These are phyloP conservation scores for Anthracocystis panici-leucophaei DNA, from an alignment of 1,284 basidiomycete genomes.

Conservation along the genomic window DNA sequence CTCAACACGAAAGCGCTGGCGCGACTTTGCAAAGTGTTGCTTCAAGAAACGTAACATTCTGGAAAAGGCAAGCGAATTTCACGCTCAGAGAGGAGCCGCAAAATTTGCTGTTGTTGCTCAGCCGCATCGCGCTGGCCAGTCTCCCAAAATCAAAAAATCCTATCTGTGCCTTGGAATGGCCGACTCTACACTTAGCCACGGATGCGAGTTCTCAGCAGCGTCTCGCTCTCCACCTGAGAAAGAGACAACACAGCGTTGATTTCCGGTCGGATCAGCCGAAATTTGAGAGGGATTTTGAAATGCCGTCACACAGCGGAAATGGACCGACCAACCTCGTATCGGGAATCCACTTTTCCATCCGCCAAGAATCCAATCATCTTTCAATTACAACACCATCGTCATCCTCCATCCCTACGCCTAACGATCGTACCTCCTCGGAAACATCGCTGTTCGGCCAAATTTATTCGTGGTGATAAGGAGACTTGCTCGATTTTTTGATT, in stretches of 20 bases:
- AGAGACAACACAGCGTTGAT: neutral
- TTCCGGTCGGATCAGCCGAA: no score
- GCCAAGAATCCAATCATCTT: neutral
- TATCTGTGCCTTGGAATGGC: neutral
- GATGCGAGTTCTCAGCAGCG: neutral
- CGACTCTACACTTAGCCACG: neutral
- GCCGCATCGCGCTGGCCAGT: no score
- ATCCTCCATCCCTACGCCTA: neutral
- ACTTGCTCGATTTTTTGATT: no score
- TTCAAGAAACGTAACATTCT: neutral
- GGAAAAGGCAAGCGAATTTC: neutral
- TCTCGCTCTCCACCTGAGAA: neutral
- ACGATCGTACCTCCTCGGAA: neutral
- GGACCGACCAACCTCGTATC: neutral
- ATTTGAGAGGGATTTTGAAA: neutral
- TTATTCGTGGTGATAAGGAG: no score
- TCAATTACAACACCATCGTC: neutral
- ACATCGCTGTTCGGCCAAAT: neutral
- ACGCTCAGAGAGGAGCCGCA: conserved; percentile 3
- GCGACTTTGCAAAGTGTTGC: no score
- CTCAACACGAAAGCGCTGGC: neutral
- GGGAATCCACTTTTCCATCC: conserved; percentile 2
- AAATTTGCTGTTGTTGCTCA: neutral
- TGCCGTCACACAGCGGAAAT: conserved; percentile 22
- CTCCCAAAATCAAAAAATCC: no score